Percentiles rank a stretch among this genome's conserved stretches.
Conservation (phyloP, 352 stramenopile genomes). For the Globisporangium canariense region DNA sequence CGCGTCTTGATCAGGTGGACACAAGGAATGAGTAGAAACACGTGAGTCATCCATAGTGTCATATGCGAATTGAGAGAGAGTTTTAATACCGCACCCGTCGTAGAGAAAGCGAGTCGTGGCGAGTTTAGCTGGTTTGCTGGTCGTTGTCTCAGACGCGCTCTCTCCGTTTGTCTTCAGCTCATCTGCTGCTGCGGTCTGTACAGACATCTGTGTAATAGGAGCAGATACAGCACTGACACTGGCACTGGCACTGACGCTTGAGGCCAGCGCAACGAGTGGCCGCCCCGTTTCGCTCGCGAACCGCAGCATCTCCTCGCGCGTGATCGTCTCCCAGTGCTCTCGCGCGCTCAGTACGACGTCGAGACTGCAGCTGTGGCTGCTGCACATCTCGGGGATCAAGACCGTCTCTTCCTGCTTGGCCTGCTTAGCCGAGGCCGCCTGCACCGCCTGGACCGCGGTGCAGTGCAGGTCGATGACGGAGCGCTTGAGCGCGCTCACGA, state of each 20-base stretch:
- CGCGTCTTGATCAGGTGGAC: constrained; percentile 30
- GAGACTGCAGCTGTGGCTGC: constrained; percentile 29
- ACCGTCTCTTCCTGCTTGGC: constrained; percentile 23
- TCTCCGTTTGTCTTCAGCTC: background rate
- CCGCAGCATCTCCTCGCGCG: constrained; percentile 60
- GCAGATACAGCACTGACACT: background rate
- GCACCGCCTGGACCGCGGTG: constrained; percentile 24
- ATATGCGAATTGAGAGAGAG: background rate
- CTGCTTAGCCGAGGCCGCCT: constrained; percentile 21
- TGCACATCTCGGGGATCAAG: constrained; percentile 21
- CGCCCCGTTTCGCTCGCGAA: constrained; percentile 43
- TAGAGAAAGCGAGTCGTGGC: constrained; percentile 53
- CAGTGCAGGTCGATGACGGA: constrained; percentile 60
- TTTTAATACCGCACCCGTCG: constrained; percentile 33
- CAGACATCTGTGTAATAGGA: background rate
- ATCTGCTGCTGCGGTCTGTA: background rate
- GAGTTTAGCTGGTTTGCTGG: constrained; percentile 6
- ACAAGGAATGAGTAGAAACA: background rate
- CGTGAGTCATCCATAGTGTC: background rate
- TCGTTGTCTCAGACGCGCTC: background rate
- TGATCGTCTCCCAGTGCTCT: constrained; percentile 61
- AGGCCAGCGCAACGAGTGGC: constrained; percentile 28
- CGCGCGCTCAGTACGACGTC: constrained; percentile 40
- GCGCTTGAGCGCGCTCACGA: constrained; percentile 52
- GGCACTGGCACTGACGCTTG: background rate